Conservation (phyloP, 352 stramenopile genomes). For the Phytophthora cryptogea region DNA sequence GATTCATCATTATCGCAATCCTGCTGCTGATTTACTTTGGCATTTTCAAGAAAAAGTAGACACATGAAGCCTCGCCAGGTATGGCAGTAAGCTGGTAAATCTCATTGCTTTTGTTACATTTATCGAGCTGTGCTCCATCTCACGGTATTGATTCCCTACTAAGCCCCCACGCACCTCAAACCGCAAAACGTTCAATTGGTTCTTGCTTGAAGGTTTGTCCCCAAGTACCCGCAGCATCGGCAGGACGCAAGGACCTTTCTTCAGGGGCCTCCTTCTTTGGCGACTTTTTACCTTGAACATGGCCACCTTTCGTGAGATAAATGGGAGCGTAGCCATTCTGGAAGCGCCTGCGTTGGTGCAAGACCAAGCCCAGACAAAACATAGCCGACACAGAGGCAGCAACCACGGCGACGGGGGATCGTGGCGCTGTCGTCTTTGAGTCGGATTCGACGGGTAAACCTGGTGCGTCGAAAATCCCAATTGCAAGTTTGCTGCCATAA, state of each 20-base stretch:
- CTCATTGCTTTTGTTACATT: slow-evolving; percentile 31
- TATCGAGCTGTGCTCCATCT: slow-evolving; percentile 1
- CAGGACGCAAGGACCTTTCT: slow-evolving; percentile 31
- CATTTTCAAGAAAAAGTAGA: slow-evolving; percentile 85
- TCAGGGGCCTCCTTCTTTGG: slow-evolving; percentile 27
- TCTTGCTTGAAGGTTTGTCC: slow-evolving; percentile 60
- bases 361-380: slow-evolving; percentile 53
- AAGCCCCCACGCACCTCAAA: slow-evolving; percentile 29
- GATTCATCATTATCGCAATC: slow-evolving; percentile 85
- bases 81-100: slow-evolving; percentile 22
- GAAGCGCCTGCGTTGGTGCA: slow-evolving; percentile 57
- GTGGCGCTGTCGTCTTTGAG: slow-evolving; percentile 32
- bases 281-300: slow-evolving; percentile 43
- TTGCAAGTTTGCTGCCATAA: slow-evolving; percentile 64
- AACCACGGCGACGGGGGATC: slow-evolving; percentile 43
- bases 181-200: slow-evolving; percentile 66
- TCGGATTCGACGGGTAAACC: slow-evolving; percentile 44
- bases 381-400: slow-evolving; percentile 47
- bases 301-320: slow-evolving; percentile 42
- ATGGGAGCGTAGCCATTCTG: slow-evolving; percentile 73
- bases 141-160: too few relatives aligned
- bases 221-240: slow-evolving; percentile 40
- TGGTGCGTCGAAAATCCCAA: slow-evolving; percentile 61
- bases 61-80: neutral
- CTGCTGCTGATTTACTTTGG: slow-evolving; percentile 89